Conservation (phyloP, 352 stramenopile genomes). For the Pseudoperonospora humuli region DNA sequence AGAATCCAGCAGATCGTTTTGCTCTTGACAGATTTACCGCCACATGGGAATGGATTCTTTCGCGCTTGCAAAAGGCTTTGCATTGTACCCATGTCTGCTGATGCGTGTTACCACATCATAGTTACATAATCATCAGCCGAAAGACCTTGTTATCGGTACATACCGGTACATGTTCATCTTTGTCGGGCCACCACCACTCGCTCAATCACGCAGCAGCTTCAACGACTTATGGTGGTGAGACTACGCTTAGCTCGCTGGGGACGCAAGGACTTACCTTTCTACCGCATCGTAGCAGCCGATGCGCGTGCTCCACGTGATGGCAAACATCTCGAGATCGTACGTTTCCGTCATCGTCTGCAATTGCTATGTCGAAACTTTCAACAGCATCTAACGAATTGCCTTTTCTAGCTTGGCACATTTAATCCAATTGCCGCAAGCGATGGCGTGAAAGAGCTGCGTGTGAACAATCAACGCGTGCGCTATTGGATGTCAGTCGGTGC, state of each 20-base stretch:
- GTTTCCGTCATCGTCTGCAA: slow-evolving; percentile 6
- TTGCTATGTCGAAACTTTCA: not conserved
- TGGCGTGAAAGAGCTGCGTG: slow-evolving; percentile 81
- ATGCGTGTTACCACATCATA: too few species aligned
- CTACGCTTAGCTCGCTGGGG: slow-evolving; percentile 80
- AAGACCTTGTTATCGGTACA: too few species aligned
- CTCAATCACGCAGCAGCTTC: slow-evolving; percentile 9
- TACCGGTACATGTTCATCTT: slow-evolving; percentile 12
- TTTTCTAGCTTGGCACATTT: slow-evolving; percentile 70
- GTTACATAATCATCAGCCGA: too few species aligned
- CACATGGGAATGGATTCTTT: too few species aligned
- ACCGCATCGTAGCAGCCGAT: slow-evolving; percentile 83
- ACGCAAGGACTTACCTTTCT: slow-evolving; percentile 84
- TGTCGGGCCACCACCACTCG: slow-evolving; percentile 15
- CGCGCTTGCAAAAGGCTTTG: too few species aligned
- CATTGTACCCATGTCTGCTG: too few species aligned
- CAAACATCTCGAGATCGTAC: slow-evolving; percentile 83
- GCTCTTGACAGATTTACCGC: too few species aligned
- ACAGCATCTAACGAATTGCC: slow-evolving; percentile 4
- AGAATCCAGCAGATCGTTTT: too few species aligned
- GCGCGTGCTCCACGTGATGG: slow-evolving; percentile 74
- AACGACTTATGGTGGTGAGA: slow-evolving; percentile 71
- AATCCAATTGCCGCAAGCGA: slow-evolving; percentile 79
- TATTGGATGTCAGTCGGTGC: slow-evolving; percentile 86
- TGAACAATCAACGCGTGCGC: slow-evolving; percentile 80